Evolutionary conservation across 352 stramenopile species (phyloP), one percentile per base, ranked within the genome.

Genomic region (Pythium brassicae): DNA sequence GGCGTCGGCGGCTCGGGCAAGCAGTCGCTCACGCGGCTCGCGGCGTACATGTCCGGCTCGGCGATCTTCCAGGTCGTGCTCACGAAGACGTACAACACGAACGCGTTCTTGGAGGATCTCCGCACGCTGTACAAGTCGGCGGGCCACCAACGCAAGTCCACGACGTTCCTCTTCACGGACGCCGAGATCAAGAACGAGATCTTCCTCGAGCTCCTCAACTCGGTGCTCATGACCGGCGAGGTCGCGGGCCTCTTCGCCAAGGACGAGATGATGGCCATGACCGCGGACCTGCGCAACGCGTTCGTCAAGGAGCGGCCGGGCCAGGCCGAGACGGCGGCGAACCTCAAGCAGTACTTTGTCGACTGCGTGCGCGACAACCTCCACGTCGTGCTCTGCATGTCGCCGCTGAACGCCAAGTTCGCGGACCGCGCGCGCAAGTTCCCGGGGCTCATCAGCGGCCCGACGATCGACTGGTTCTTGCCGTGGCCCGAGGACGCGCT

Each of bases 381-480:
- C 26, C 97, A 99, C 70, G 84, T 99, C 3, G 96, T 99, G 52
- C 76, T 99, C 25, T 99, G 96, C 71, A 99, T 99, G 96, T 99
- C 96, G 45, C 97, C 97, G n/a, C 78, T 99, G 62, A 99, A 98
- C 65, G 86, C 96, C 0, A 98, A 98, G 65, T 99, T 99, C 73
- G 89, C 95, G 0, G 89, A 98, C 15, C 83, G 97, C 19, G 96
- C 96, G 5, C 83, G 96, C 2, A 99, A 99, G 62, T 99, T 99
- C 69, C 97, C 97, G 9, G 94, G 96, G 6, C 76, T 99, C 26
- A 98, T 99, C 54, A 98, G 83, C 47, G 94, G 90, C 4, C 95
- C 95, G n/a, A 99, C 97, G 4, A 99, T 99, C 62, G 97, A 99
- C 57, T 99, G 96, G 96, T 99, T 99, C 76, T 72, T 99, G 43